Evolutionary conservation across 2,329 filamentous ascomycete genomes (phyloP).

Genomic region (Huntiella savannae): DNA sequence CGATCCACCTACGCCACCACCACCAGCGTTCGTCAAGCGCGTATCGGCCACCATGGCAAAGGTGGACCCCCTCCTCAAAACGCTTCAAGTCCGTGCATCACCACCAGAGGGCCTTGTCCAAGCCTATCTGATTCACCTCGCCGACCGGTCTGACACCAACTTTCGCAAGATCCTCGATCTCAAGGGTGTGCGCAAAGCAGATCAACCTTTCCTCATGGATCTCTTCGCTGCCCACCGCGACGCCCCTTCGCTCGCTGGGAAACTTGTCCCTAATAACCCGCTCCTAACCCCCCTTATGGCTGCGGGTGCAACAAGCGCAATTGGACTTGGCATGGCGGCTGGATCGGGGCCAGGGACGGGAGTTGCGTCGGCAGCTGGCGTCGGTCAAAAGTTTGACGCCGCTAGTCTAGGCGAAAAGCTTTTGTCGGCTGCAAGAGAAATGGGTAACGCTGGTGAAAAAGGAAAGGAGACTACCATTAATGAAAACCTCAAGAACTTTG

Average conservation of each 20-base stretch:
- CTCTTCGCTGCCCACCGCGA: slow-evolving; percentile 69
- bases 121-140: slow-evolving; percentile 93
- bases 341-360: neutral
- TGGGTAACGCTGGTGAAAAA: slow-evolving; percentile 45
- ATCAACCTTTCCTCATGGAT: slow-evolving; percentile 68
- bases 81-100: slow-evolving; percentile 77
- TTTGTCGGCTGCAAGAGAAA: slow-evolving; percentile 72
- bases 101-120: slow-evolving; percentile 89
- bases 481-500: slow-evolving; percentile 86
- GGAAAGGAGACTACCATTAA: slow-evolving; percentile 52
- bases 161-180: slow-evolving; percentile 93
- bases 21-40: slow-evolving; percentile 59
- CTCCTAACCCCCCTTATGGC: slow-evolving; percentile 49
- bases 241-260: slow-evolving; percentile 44
- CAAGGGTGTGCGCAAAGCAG: slow-evolving; percentile 73
- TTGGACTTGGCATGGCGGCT: slow-evolving; percentile 11
- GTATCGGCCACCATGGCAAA: slow-evolving; percentile 69
- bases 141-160: slow-evolving; percentile 79
- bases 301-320: slow-evolving; percentile 21
- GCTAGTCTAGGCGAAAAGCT: slow-evolving; percentile 70
- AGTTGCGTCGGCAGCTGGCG: slow-evolving; percentile 15
- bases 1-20: slow-evolving; percentile 19
- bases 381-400: slow-evolving; percentile 52
- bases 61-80: slow-evolving; percentile 86
- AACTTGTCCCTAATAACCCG: slow-evolving; percentile 50